Conservation (phyloP, 805 yeast genomes). For the Vanderwaltozyma polyspora region DNA sequence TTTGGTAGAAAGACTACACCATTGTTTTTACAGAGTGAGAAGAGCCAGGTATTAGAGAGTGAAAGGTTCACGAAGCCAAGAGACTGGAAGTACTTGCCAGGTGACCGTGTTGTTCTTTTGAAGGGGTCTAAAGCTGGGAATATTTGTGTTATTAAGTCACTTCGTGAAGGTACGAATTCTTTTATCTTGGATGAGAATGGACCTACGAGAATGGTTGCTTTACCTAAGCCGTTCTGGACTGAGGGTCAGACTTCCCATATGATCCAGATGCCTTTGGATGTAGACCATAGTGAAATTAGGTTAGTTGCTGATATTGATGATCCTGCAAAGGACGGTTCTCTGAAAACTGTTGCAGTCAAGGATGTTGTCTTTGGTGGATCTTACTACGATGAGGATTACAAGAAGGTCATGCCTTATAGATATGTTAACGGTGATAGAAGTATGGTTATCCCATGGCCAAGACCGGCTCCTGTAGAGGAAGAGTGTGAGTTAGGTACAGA, state of each 20-base stretch:
- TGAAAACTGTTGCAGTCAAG: conserved; percentile 69
- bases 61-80: conserved; percentile 32
- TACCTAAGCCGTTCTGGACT: conserved; percentile 66
- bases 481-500: conserved; percentile 48
- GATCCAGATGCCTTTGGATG: conserved; percentile 53
- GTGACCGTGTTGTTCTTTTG: conserved; percentile 66
- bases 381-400: conserved; percentile 65
- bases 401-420: conserved; percentile 65
- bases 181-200: conserved; percentile 58
- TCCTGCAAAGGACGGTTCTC: conserved; percentile 42
- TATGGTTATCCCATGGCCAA: conserved; percentile 83
- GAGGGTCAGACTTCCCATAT: conserved; percentile 64
- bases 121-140: conserved; percentile 68
- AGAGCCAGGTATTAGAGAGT: conserved; percentile 25
- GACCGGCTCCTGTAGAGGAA: conserved; percentile 37
- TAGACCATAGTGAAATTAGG: conserved; percentile 50
- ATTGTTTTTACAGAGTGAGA: conserved; percentile 21
- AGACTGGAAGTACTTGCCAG: conserved; percentile 54
- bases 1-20: conserved; percentile 26
- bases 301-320: conserved; percentile 69
- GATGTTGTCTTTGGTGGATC: conserved; percentile 54
- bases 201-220: conserved; percentile 46
- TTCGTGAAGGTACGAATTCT: conserved; percentile 50
- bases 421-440: conserved; percentile 59
- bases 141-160: conserved; percentile 53